Evolutionary conservation across 2,329 filamentous ascomycete genomes (phyloP).

Genomic region (Fusarium anthophilum): DNA sequence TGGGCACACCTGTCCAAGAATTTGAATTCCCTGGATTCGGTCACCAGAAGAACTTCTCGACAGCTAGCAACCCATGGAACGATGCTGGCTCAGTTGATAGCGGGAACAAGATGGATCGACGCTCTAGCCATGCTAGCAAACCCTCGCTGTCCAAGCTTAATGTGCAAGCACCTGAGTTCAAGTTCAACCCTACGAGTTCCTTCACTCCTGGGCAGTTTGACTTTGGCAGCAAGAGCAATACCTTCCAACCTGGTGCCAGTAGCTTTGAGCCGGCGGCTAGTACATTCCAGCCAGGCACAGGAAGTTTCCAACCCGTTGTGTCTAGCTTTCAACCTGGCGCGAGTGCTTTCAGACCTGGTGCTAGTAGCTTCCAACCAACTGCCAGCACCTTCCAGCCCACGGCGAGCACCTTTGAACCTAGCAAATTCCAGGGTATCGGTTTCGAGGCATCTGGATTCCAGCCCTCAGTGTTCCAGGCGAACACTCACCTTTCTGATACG

Average conservation of each 20-base stretch:
- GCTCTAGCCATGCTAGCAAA: constrained; percentile 70
- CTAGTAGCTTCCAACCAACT: constrained; percentile 54
- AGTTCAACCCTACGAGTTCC: constrained; percentile 68
- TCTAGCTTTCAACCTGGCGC: constrained; percentile 8
- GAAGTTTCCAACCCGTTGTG: constrained; percentile 13
- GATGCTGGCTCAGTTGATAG: constrained; percentile 55
- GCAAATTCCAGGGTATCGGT: constrained; percentile 12
- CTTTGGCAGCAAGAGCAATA: constrained; percentile 45
- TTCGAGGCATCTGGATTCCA: constrained; percentile 47
- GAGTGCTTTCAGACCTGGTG: constrained; percentile 5
- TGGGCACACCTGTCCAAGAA: constrained; percentile 69
- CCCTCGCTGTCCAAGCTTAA: constrained; percentile 83
- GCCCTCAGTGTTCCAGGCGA: constrained; percentile 58
- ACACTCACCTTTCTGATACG: constrained; percentile 12
- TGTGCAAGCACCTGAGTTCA: constrained; percentile 89
- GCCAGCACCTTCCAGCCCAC: constrained; percentile 41
- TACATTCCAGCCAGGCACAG: constrained; percentile 10
- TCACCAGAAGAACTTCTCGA: constrained; percentile 66
- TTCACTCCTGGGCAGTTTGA: constrained; percentile 39
- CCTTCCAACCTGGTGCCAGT: constrained; percentile 57
- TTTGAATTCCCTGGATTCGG: constrained; percentile 58
- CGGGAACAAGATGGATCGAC: constrained; percentile 48
- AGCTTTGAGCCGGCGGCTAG: constrained; percentile 37
- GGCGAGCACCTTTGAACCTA: constrained; percentile 18
- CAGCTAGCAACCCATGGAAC: constrained; percentile 70